phyloP scores from a whole-genome alignment of 257 asterid genomes.

The Cynanchum wilfordii region DNA sequence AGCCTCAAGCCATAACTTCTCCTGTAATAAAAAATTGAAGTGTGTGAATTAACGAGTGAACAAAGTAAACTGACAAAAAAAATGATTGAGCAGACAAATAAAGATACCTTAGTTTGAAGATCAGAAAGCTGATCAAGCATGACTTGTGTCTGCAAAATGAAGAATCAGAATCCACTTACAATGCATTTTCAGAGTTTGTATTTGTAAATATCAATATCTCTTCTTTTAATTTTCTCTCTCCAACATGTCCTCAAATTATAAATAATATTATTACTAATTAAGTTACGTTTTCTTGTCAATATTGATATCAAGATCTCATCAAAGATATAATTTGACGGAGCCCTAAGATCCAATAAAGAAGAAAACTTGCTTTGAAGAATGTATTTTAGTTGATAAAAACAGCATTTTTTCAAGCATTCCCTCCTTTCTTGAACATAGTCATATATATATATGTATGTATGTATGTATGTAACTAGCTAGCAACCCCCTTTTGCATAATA shows the following conservation, averaged over 20 bases:
- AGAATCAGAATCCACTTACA: background rate
- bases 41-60: background rate
- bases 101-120: conserved; percentile 78
- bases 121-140: conserved; percentile 93
- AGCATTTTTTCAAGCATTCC: background rate
- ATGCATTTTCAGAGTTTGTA: background rate
- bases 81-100: background rate
- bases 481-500: background rate
- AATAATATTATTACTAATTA: too few species aligned
- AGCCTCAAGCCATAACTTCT: conserved; percentile 81
- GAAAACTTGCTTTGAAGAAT: too few species aligned
- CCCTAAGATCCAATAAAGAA: background rate
- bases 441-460: too few species aligned
- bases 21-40: conserved; percentile 33
- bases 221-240: too few species aligned
- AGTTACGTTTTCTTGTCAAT: too few species aligned
- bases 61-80: background rate
- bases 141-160: conserved; percentile 58
- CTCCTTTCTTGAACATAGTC: background rate
- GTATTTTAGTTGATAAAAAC: too few species aligned
- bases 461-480: background rate
- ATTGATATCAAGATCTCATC: too few species aligned
- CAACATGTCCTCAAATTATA: too few species aligned
- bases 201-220: too few species aligned
- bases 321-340: too few species aligned